Evolutionary conservation across 2,329 filamentous ascomycete species (phyloP).

Genomic region (Dactylellina drechsleri): DNA sequence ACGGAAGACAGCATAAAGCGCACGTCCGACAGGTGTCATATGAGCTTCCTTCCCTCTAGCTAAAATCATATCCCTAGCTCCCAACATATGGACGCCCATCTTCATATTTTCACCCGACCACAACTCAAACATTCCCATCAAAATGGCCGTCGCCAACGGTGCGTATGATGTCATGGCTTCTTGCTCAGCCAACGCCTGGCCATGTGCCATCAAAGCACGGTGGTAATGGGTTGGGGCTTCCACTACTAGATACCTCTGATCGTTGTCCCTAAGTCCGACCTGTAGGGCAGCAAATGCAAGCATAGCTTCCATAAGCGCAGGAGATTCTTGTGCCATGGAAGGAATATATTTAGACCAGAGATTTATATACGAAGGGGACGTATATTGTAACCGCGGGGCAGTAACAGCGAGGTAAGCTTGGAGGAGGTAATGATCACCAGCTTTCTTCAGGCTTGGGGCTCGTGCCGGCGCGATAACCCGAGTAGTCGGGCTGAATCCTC

Average conservation of each 20-base stretch:
- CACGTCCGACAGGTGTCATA: constrained; percentile 58
- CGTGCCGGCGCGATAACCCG: constrained; percentile 55
- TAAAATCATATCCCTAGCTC: constrained; percentile 58
- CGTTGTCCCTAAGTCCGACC: constrained; percentile 55
- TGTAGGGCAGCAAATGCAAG: constrained; percentile 57
- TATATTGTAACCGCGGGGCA: constrained; percentile 56
- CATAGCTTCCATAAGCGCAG: constrained; percentile 58
- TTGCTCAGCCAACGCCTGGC: constrained; percentile 53
- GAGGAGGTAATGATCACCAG: constrained; percentile 57
- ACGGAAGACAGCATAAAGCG: constrained; percentile 57
- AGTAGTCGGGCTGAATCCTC: constrained; percentile 55
- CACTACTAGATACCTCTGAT: constrained; percentile 54
- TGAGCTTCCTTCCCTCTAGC: constrained; percentile 57
- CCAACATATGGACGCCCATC: constrained; percentile 58
- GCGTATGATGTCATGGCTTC: constrained; percentile 55
- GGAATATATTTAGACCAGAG: constrained; percentile 57
- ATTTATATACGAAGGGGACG: constrained; percentile 58
- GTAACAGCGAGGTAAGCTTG: constrained; percentile 57
- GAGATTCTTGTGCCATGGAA: constrained; percentile 58
- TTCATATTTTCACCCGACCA: constrained; percentile 59
- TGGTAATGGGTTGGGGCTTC: constrained; percentile 58
- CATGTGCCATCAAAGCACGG: constrained; percentile 55
- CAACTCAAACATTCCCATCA: constrained; percentile 58
- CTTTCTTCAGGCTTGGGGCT: constrained; percentile 52
- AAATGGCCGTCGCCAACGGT: constrained; percentile 57